Conservation (phyloP, 495 filamentous ascomycete species). For the Penicillium alfredii region DNA sequence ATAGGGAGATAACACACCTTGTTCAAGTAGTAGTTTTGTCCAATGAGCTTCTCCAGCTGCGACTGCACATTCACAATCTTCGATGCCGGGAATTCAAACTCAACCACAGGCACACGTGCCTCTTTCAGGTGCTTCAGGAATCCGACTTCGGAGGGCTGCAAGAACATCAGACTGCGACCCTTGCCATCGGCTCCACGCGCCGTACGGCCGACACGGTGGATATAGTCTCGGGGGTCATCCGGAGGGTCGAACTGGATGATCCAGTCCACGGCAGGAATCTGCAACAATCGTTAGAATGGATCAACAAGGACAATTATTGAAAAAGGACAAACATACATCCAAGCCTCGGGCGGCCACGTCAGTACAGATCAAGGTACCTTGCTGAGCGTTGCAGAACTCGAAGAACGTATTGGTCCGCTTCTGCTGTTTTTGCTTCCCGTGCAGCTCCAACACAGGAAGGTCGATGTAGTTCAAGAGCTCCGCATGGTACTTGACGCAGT, state of each 20-base stretch:
- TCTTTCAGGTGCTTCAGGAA: slow-evolving; percentile 91
- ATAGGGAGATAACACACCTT: slow-evolving; percentile 48
- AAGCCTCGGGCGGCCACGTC: slow-evolving; percentile 93
- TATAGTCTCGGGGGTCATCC: slow-evolving; percentile 87
- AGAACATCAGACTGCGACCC: slow-evolving; percentile 80
- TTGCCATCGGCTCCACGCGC: slow-evolving; percentile 79
- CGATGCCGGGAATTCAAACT: slow-evolving; percentile 89
- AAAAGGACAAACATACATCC: slow-evolving; percentile 53
- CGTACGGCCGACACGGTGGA: slow-evolving; percentile 94
- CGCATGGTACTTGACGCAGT: slow-evolving; percentile 88
- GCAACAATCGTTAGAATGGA: too few species aligned
- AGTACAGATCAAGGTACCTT: slow-evolving; percentile 89
- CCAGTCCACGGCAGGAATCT: slow-evolving; percentile 91
- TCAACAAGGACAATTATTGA: too few species aligned
- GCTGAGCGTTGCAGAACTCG: slow-evolving; percentile 91
- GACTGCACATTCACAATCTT: slow-evolving; percentile 94
- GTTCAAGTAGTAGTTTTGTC: slow-evolving; percentile 93
- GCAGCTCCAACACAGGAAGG: slow-evolving; percentile 67
- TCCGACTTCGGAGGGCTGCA: slow-evolving; percentile 86
- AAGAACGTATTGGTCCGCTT: slow-evolving; percentile 97
- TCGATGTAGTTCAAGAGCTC: slow-evolving; percentile 97
- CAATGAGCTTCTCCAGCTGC: slow-evolving; percentile 87
- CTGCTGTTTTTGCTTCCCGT: slow-evolving; percentile 96
- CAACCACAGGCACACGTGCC: slow-evolving; percentile 85
- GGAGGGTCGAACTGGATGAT: slow-evolving; percentile 95